These are phyloP conservation scores for Chloris gayana DNA, from an alignment of 176 grass and related monocot species.

Conservation along the genomic window DNA sequence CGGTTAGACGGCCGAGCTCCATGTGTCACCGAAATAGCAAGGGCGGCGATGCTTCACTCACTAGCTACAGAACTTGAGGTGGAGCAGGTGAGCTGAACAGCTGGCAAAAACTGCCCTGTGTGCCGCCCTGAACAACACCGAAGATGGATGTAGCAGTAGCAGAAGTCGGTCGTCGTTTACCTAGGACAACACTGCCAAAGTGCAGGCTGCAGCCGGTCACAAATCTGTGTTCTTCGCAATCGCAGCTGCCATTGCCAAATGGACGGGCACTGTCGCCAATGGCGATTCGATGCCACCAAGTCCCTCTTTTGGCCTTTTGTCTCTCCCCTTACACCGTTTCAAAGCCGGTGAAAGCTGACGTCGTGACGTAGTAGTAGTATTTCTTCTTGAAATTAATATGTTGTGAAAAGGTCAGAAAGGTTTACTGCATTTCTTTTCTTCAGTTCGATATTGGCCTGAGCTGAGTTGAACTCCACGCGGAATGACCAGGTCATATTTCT, in stretches of 20 bases:
- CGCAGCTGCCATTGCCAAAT: not conserved
- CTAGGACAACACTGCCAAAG: not conserved
- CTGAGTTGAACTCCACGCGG: too few species aligned
- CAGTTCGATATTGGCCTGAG: too few species aligned
- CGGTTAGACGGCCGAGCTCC: not conserved
- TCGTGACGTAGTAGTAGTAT: too few species aligned
- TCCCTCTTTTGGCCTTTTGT: too few species aligned
- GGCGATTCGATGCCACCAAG: too few species aligned
- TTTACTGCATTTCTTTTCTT: too few species aligned
- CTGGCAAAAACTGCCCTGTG: not conserved
- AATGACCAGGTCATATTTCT: too few species aligned
- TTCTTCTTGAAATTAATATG: too few species aligned
- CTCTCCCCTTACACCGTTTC: not conserved
- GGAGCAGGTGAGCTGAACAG: not conserved
- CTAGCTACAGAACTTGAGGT: not conserved
- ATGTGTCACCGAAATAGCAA: not conserved
- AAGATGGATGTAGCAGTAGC: too few species aligned
- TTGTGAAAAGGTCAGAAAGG: too few species aligned
- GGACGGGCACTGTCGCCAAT: too few species aligned
- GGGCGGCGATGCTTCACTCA: not conserved
- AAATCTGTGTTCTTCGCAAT: not conserved
- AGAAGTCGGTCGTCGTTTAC: too few species aligned
- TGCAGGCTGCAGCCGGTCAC: not conserved
- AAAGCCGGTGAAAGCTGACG: not conserved
- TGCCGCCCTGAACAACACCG: not conserved